Evolutionary conservation across 495 filamentous ascomycete genomes (phyloP).

Genomic region (Neurospora intermedia): DNA sequence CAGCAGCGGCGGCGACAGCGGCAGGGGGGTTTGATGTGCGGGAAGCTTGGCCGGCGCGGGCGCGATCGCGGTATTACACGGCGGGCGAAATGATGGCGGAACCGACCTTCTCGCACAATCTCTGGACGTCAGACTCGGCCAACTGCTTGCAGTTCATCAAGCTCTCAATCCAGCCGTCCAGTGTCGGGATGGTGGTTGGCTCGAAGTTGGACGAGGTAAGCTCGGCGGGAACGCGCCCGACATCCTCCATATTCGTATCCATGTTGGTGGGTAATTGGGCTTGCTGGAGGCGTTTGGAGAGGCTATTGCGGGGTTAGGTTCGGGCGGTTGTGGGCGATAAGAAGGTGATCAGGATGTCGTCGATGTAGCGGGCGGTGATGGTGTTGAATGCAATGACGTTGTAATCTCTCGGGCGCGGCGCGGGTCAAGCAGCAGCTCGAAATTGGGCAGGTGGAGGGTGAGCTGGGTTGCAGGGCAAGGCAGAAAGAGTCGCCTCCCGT

Average conservation of each 20-base stretch:
- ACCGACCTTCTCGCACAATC: constrained; percentile 88
- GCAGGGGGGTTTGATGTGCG: background rate
- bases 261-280: constrained; percentile 36
- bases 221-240: constrained; percentile 76
- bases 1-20: background rate
- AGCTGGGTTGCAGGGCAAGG: background rate
- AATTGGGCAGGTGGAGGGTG: constrained; percentile 18
- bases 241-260: constrained; percentile 99
- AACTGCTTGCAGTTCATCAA: constrained; percentile 99
- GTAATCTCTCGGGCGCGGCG: constrained; percentile 7
- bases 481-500: background rate
- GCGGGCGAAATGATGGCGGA: background rate
- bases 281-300: background rate
- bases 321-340: background rate
- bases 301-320: background rate
- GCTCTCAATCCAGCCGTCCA: constrained; percentile 97
- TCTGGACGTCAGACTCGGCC: constrained; percentile 86
- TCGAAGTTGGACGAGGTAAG: constrained; percentile 65
- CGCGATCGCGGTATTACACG: background rate
- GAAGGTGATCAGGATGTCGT: background rate
- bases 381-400: constrained; percentile 7
- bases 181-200: constrained; percentile 77
- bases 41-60: background rate
- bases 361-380: background rate
- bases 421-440: constrained; percentile 13